These are phyloP conservation scores for carrot (Daucus carota) DNA, from an alignment of 129 eudicot species.

Conservation along the genomic window DH1_v3.0 NC_030385.2:30456501-30457000, in stretches of 20 bases:
- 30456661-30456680: conserved; percentile 91
- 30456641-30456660: conserved; percentile 89
- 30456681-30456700: conserved; percentile 99
- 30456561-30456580: conserved; percentile 10
- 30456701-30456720: conserved; percentile 97
- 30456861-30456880: background rate
- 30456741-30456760: conserved; percentile 4
- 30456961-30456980: conserved; percentile 96
- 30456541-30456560: background rate
- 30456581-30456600: conserved; percentile 14
- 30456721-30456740: background rate
- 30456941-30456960: conserved; percentile 98
- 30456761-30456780: background rate
- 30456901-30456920: conserved; percentile 75
- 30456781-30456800: background rate
- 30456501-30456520: background rate
- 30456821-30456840: background rate
- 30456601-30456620: conserved; percentile 60
- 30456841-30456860: background rate
- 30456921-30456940: conserved; percentile 97
- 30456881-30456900: conserved; percentile 18
- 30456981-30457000: conserved; percentile 94
- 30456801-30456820: background rate
- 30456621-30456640: conserved; percentile 81
- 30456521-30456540: background rate